A percentile compares a stretch with the other conserved stretches of the same genome.
phyloP scores from a whole-genome alignment of 106 monocot species.

The Phalaenopsis equestris region DNA sequence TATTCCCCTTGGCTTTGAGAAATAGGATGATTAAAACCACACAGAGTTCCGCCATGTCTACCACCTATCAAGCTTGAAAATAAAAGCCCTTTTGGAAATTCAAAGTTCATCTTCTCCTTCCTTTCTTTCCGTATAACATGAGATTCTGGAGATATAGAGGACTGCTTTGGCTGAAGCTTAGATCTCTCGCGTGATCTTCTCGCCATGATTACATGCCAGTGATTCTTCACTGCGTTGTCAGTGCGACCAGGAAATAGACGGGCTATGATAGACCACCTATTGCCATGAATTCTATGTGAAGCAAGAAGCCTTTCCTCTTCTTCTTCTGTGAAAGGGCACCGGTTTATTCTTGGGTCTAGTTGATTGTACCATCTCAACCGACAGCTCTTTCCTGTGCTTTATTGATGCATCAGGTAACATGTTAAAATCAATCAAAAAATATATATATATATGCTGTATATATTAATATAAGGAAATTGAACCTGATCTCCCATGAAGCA shows the following conservation, averaged over 20 bases:
- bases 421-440: not conserved
- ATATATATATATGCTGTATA: no score
- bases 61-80: not conserved
- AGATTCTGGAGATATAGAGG: not conserved
- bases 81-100: not conserved
- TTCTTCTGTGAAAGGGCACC: slow-evolving; percentile 43
- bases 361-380: slow-evolving; percentile 70
- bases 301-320: slow-evolving; percentile 43
- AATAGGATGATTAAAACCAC: not conserved
- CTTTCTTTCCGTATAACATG: not conserved
- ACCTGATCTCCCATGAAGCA: slow-evolving; percentile 62
- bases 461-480: not conserved
- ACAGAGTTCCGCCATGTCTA: not conserved
- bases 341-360: slow-evolving; percentile 50
- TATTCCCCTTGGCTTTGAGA: not conserved
- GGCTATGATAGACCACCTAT: slow-evolving; percentile 45
- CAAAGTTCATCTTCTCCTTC: not conserved
- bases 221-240: slow-evolving; percentile 61
- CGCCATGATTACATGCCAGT: slow-evolving; percentile 62
- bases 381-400: slow-evolving; percentile 52
- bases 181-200: slow-evolving; percentile 18
- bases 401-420: not conserved
- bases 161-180: not conserved
- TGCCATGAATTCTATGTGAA: slow-evolving; percentile 30
- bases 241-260: slow-evolving; percentile 50